Evolutionary conservation across 1,284 basidiomycete genomes (phyloP), one percentile per base, ranked within the genome.

Genomic region (Pisolithus thermaeus): DNA sequence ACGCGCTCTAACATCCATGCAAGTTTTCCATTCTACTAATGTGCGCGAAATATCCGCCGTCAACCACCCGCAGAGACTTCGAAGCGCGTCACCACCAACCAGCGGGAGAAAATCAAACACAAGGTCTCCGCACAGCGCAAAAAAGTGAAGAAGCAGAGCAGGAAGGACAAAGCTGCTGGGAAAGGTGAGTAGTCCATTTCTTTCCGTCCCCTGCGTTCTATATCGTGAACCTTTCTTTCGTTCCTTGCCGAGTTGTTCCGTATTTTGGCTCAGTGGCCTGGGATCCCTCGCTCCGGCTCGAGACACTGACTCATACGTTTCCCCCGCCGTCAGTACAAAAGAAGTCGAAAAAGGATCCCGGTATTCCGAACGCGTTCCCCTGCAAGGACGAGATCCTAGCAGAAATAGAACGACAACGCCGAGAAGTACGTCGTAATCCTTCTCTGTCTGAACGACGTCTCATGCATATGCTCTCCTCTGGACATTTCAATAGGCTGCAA

Each of bases 331-430:
- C 56, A 79, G 79, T 90, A 76, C 84, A 79, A 67, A 83, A 76
- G 70, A 92, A 78, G 49, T 67, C 65, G 7, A 69, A 61, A 56
- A 78, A 85, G 68, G 96, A 99, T 67, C 92, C 90, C 25, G 97
- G 97, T 45, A 96, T 99, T 55, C 96, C 96, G n/a, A 97, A 90
- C 72, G 87, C 84, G 56, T 97, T 95, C 74, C 96, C 95, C 3
- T 97, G 89, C 80, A 99, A 98, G 75, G 96, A 97, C 66, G 87
- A 96, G 70, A 87, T 99, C 53, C 77, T 99, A 40, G 92, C 92
- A 14, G 96, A 99, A 66, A 79, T 94, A 40, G 85, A 84, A 42
- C 88, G 90, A 59, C 79, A 90, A 65, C 81, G 91, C 56, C 77
- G 87, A 61, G 69, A 76, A 56, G 89, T 92, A 62, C 59, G 4